Evolutionary conservation across 2,329 filamentous ascomycete species (phyloP).

Genomic region (Stagonosporopsis chrysanthemi): DNA sequence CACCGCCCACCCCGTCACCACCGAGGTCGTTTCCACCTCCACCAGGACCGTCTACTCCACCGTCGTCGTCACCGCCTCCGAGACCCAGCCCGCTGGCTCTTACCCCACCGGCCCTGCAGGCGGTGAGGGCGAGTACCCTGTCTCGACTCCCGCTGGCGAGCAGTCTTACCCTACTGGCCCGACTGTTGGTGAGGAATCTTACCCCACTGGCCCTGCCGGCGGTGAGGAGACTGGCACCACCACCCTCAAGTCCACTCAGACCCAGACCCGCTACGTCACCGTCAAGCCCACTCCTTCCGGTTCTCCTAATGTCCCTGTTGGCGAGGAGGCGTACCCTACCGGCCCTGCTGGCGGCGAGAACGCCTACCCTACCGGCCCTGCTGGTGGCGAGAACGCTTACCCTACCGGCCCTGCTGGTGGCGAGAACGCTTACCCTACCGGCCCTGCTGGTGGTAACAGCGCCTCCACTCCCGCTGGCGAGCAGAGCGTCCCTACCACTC

Average conservation of each 20-base stretch:
- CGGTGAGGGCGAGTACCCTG: conserved; percentile 7
- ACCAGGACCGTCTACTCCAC: conserved; percentile 47
- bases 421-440: conserved; percentile 16
- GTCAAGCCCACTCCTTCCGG: conserved; percentile 39
- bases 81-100: conserved; percentile 14
- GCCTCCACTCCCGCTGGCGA: conserved; percentile 20
- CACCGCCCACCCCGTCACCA: conserved; percentile 56
- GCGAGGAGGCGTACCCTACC: too few relatives aligned
- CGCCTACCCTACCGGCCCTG: too few relatives aligned
- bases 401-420: conserved; percentile 24
- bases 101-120: conserved; percentile 26
- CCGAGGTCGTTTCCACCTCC: conserved; percentile 40
- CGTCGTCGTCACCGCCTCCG: conserved; percentile 34
- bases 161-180: background rate
- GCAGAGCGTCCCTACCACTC: conserved; percentile 22
- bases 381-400: conserved; percentile 20
- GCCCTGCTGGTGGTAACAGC: conserved; percentile 12
- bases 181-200: conserved; percentile 11
- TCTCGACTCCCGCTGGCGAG: conserved; percentile 2
- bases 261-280: conserved; percentile 47
- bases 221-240: conserved; percentile 27
- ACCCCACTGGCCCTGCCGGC: conserved; percentile 22
- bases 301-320: too few relatives aligned
- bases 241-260: conserved; percentile 44
- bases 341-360: too few relatives aligned